Evolutionary conservation across 192 early-diverging fungal species (phyloP), one percentile per base, ranked within the genome.

Genomic region (Phycomyces blakesleeanus): DNA sequence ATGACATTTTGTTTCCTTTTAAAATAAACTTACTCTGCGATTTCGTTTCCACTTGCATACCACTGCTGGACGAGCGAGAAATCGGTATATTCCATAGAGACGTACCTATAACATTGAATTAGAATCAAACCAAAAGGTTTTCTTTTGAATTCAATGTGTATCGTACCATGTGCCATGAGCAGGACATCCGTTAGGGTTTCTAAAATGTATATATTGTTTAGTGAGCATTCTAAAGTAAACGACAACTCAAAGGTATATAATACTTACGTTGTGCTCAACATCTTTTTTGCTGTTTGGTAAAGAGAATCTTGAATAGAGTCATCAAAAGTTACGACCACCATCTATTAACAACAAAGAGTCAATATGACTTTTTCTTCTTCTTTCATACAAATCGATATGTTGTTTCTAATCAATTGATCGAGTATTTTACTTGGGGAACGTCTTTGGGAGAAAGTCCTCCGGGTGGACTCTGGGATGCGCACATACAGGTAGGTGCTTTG

Each of bases 181-280:
- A 26, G 79, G 77, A 62, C 88, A 90, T 2, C 87, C 83, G 68
- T 85, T 85, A 21, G 81, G 81, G 42, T 84, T 84, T 11, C 64
- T 72, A 25, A 27, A 54, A 51, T 20, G 56, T 29, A n/a, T n/a
- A n/a, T n/a, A n/a, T n/a, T n/a, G n/a, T n/a, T n/a, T 21, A 16
- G 64, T 27, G 1, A 56, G 1, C 6, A 37, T 11, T 20, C 39
- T 27, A 49, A 55, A 15, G n/a, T 58, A 61, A n/a, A 51, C 54
- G 25, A 37, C 44, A 53, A 40, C 18, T 22, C 20, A n/a, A 18
- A 21, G 24, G 7, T 26, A 25, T 40, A 7, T 18, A 29, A 37
- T 3, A 63, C 59, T 62, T 53, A 76, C 74, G 49, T 76, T 47
- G 59, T 42, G 37, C 65, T 60, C 3, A 76, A 39, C 61, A 76